These are phyloP conservation scores for Hericium rajendrae DNA, from an alignment of 768 basidiomycete species.

Conservation along the genomic window DNA sequence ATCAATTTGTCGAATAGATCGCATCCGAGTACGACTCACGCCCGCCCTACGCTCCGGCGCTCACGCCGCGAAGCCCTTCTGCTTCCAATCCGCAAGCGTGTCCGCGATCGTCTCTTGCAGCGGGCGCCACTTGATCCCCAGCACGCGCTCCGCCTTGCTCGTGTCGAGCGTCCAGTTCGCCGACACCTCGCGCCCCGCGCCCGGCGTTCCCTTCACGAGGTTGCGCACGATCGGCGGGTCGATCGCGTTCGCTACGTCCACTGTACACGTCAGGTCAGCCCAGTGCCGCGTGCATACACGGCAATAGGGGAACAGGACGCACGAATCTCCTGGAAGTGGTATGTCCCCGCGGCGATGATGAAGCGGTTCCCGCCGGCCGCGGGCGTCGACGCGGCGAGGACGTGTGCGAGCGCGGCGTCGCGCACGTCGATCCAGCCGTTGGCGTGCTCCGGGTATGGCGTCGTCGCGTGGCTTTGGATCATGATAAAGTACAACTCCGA, in stretches of 20 bases:
- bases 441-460: background rate
- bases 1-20: too few relatives aligned
- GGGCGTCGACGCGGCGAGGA: background rate
- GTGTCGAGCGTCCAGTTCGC: background rate
- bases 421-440: background rate
- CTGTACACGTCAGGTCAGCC: background rate
- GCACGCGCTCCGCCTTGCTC: background rate
- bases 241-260: background rate
- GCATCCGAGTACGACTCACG: too few relatives aligned
- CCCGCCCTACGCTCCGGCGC: too few relatives aligned
- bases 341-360: background rate
- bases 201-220: background rate
- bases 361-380: constrained; percentile 1
- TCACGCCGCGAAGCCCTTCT: too few relatives aligned
- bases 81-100: background rate
- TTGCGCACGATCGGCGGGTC: background rate
- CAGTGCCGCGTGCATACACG: too few relatives aligned
- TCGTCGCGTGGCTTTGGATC: background rate
- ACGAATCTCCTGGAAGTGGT: constrained; percentile 3
- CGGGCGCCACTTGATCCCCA: background rate
- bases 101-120: background rate
- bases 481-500: background rate
- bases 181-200: background rate
- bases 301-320: background rate
- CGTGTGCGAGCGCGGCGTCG: background rate